Conservation (phyloP, 768 basidiomycete species). For the Rossbeevera mucosa region DNA sequence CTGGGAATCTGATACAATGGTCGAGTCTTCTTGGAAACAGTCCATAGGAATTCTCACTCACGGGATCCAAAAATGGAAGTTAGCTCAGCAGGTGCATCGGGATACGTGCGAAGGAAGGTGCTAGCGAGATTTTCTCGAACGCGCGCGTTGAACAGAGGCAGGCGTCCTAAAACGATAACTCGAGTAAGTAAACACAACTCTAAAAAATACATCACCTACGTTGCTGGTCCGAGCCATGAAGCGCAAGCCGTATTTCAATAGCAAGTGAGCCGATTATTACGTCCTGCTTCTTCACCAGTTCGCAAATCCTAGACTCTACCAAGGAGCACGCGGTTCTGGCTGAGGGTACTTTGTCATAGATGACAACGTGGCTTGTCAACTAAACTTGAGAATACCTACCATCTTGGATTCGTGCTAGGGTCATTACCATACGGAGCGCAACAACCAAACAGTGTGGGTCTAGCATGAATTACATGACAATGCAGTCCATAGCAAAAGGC, state of each 20-base stretch:
- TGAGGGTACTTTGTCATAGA: neutral
- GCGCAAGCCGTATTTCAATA: conserved; percentile 15
- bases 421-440: conserved; percentile 15
- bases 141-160: conserved; percentile 1
- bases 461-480: neutral
- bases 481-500: neutral
- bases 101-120: conserved; percentile 7
- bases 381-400: conserved; percentile 3
- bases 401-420: conserved; percentile 12
- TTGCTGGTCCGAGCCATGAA: conserved; percentile 2
- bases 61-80: conserved; percentile 15
- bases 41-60: conserved; percentile 1
- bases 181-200: neutral
- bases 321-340: neutral
- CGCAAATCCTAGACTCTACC: conserved; percentile 4
- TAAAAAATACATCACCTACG: neutral
- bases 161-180: conserved; percentile 6
- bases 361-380: neutral
- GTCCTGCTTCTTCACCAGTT: conserved; percentile 5
- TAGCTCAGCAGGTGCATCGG: neutral
- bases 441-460: conserved; percentile 8
- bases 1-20: conserved; percentile 3
- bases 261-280: conserved; percentile 16
- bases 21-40: neutral
- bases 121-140: conserved; percentile 18